Evolutionary conservation across 345 rosid species (phyloP).

Genomic region (Aquilaria sinensis): DNA sequence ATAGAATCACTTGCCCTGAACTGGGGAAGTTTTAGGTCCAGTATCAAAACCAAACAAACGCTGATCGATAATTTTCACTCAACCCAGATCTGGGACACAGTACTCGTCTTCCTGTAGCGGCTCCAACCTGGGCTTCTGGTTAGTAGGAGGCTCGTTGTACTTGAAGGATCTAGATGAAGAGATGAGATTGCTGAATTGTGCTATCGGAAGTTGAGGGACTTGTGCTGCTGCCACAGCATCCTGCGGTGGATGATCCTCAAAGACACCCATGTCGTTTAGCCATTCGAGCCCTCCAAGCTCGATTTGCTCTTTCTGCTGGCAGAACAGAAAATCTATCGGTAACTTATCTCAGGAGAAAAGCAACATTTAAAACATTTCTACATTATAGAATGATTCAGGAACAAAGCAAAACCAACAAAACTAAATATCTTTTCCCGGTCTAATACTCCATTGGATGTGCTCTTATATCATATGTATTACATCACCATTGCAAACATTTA

Average conservation of each 20-base stretch:
- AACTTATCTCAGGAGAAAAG: not conserved
- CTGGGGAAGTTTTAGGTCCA: too few species aligned
- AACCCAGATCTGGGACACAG: conserved; percentile 86
- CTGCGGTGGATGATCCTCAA: conserved; percentile 45
- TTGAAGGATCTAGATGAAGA: conserved; percentile 39
- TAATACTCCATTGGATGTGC: too few species aligned
- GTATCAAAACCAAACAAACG: too few species aligned
- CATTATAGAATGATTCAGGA: too few species aligned
- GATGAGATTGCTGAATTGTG: conserved; percentile 23
- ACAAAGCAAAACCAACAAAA: not conserved
- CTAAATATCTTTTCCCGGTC: too few species aligned
- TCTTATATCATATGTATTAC: too few species aligned
- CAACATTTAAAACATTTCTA: not conserved
- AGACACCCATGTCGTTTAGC: conserved; percentile 60
- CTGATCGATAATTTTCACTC: conserved; percentile 2
- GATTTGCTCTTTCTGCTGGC: conserved; percentile 56
- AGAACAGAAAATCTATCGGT: not conserved
- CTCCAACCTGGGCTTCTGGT: conserved; percentile 61
- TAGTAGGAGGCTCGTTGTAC: conserved; percentile 29
- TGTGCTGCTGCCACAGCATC: conserved; percentile 62
- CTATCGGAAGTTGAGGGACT: conserved; percentile 65
- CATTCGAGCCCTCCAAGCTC: conserved; percentile 68
- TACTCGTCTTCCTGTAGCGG: conserved; percentile 50
- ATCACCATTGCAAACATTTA: too few species aligned
- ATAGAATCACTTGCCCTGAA: too few species aligned